Evolutionary conservation across 106 monocot species (phyloP), one percentile per base, ranked within the genome.

Genomic region (Apostasia shenzhenica): DNA sequence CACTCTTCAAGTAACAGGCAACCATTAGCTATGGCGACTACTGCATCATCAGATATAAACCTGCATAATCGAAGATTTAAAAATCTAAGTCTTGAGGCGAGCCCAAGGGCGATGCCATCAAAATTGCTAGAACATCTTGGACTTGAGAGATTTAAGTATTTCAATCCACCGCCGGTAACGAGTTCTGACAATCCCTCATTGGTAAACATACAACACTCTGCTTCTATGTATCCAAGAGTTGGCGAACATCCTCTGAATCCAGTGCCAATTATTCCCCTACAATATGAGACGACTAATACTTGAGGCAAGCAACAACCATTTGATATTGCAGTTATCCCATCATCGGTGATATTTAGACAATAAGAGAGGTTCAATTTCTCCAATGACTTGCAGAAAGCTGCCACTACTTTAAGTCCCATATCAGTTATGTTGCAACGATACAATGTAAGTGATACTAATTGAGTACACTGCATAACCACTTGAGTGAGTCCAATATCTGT

Each of bases 1-100:
- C 91, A 95, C 48, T 95, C 91, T 72, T 88, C 86, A 4, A 95
- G 83, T 58, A 83, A 61, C 1, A 91, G 94, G 56, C 94, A 95
- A 8, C 88, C 83, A 38, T 56, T 76, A 0, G 94, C 80, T 68
- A 95, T 91, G 45, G 77, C 80, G 3, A 66, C 45, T 6, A 85
- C 83, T 2, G 86, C 83, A 42, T 79, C 74, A 48, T 91, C 87
- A 45, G 75, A 62, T 3, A 88, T 52, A 54, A 85, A 88, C 6
- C 88, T 73, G 62, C 94, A 95, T 70, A 84, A 70, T 41, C 91
- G 71, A 38, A 95, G 72, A 67, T 95, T 91, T 1, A 95, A 70
- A 69, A 79, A 83, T 5, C 66, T 78, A 1, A 95, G 85, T 5
- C 51, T 73, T 40, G 45, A 41, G 10, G 86, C 88, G 40, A 66